Base-by-base conservation (phyloP, 352 stramenopile species). In the Pilasporangium apinafurcum region DNA sequence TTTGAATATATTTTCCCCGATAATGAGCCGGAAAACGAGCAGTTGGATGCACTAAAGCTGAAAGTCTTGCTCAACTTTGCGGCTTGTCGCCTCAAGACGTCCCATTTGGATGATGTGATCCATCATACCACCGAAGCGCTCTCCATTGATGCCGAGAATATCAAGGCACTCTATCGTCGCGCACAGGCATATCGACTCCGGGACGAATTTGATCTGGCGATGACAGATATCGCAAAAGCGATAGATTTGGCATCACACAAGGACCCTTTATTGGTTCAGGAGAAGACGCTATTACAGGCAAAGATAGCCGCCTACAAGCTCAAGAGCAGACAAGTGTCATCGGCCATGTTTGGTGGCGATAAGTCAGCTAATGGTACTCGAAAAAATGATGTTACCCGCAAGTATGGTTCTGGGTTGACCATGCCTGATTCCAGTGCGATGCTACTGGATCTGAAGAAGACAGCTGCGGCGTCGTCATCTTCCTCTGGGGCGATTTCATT, bases 1-100 rank as follows among this genome's bases (percentile, higher is more conserved):
- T 93, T 93, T 56, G 81, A 93, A 60, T 93, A 93, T 50, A 60
- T 93, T 13, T 93, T 93, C 38, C 62, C 71, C 2, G 81, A 93
- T 30, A 73, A 62, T 0, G 59, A 85, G 1, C 59, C 46, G 2
- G 81, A 91, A 24, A 65, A 84, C 35, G 26, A 26, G 6, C 37
- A 58, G 18, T 65, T 77, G 29, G 67, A 87, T 35, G 39, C 41
- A 0, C 58, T 91, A 8, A 77, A 82, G 41, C 54, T 79, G 21
- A 71, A 65, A 36, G 47, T 85, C 28, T 49, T 90, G 49, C 60
- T 91, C 22, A 93, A 93, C 49, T 87, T 87, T 55, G 59, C 64
- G 25, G 70, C 79, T 2, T 88, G 76, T 51, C 63, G 77, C 22
- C 60, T 90, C 27, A 87, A 87, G 52, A 89, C 72, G 24, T 51